phyloP scores from a whole-genome alignment of 2,329 filamentous ascomycete species.

The Neurospora crassa region DNA sequence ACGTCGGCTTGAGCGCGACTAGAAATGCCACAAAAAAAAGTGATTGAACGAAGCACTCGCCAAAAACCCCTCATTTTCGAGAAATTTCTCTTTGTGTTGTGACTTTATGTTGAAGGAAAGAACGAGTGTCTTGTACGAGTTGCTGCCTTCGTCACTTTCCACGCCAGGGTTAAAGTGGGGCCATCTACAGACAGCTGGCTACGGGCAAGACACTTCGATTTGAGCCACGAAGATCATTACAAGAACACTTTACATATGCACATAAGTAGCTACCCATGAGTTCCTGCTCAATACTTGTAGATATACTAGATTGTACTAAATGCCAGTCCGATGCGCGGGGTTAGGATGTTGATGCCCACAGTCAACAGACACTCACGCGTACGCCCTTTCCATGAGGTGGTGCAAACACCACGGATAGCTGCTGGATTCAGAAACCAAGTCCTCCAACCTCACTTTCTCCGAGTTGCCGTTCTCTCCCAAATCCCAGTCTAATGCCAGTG shows the following conservation, averaged over 20 bases:
- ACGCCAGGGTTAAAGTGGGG: not conserved
- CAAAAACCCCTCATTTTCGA: not conserved
- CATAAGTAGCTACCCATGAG: not conserved
- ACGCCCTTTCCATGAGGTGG: not conserved
- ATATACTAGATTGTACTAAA: not conserved
- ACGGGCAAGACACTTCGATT: not conserved
- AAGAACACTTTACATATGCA: not conserved
- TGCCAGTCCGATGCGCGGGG: not conserved
- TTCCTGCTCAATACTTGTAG: not conserved
- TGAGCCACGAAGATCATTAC: not conserved
- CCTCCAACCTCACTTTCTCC: not conserved
- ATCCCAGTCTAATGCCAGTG: too few species aligned
- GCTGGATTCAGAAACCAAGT: not conserved
- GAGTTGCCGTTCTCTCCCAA: not conserved
- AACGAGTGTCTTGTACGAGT: not conserved
- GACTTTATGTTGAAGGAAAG: not conserved
- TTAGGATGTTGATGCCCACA: not conserved
- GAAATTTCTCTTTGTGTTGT: not conserved
- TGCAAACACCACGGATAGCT: not conserved
- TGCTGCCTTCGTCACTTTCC: not conserved
- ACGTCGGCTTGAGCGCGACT: not conserved
- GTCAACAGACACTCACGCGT: not conserved
- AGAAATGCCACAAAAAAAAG: not conserved
- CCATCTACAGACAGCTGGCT: not conserved
- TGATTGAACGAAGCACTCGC: not conserved